Evolutionary conservation across 2,329 filamentous ascomycete genomes (phyloP), one percentile per base, ranked within the genome.

Genomic region (Penicillium sp.): DNA sequence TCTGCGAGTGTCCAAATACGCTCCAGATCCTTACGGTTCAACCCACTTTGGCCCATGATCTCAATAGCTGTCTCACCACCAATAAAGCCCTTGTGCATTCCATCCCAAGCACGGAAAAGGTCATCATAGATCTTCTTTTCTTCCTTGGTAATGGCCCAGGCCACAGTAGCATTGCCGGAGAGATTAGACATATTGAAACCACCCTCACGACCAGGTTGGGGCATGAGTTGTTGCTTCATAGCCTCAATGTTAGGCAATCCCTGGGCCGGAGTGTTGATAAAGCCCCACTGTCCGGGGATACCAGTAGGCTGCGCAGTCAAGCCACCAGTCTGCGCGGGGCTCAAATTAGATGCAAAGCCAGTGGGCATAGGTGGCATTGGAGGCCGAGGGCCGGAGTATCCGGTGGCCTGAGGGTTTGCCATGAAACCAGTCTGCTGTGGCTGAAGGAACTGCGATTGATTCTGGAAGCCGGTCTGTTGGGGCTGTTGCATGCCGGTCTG

Each of bases 91-190:
- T 96, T 97, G 62, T 88, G 86, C 62, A 99, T 86, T 3, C 95
- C 95, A 77, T 99, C 95, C 95, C 95, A 99, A 5, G 93, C 93
- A 63, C 88, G 90, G 81, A 99, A 99, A 33, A 98, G 85, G 59
- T 92, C 85, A 75, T 99, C 95, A 66, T 99, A 99, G 62, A 96
- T 89, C 60, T 90, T 93, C 82, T 99, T 99, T 76, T 99, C 95
- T 62, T 97, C 93, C 75, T 99, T 99, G 4, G 95, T 99, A 59
- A 99, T 95, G 16, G 95, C 93, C 95, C 95, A 99, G 0, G 95
- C 95, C 69, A 99, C 93, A 8, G 92, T 93, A 1, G 95, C 95
- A 77, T 96, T 98, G 52, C 95, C 95, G 62, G 92, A 88, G 10
- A 99, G 83, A 5, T 93, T 93, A 57, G 89, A 86, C 1, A 93